A percentile compares a stretch with the other conserved stretches of the same genome.
These are phyloP conservation scores for Verticillium klebahnii DNA, from an alignment of 2,329 filamentous ascomycete genomes.

Conservation along the genomic window DNA sequence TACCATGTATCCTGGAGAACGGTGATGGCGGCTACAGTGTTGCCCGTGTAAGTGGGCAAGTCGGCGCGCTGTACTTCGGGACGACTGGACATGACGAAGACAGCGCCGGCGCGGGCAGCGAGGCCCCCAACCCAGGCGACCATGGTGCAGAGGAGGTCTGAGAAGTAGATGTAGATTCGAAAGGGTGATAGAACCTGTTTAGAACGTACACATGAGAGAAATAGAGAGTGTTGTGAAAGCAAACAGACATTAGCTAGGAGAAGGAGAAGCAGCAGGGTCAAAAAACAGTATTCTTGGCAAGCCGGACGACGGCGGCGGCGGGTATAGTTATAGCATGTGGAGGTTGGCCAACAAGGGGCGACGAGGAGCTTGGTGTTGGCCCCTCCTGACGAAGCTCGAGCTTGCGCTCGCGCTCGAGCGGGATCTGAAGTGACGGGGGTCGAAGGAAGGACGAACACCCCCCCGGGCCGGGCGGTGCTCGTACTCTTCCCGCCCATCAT, in stretches of 20 bases:
- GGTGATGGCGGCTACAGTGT: constrained; percentile 27
- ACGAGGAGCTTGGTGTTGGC: neutral
- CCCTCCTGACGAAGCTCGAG: neutral
- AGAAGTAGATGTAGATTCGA: neutral
- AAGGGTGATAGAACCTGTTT: neutral
- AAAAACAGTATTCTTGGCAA: neutral
- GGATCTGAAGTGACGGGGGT: neutral
- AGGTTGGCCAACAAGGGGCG: neutral
- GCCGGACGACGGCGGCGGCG: neutral
- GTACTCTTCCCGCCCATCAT: neutral
- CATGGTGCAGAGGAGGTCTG: constrained; percentile 3
- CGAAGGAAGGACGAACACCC: neutral
- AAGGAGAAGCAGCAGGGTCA: neutral
- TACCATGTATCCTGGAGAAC: constrained; percentile 57
- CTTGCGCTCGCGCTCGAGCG: neutral
- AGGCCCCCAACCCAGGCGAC: constrained; percentile 11
- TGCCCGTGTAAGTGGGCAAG: constrained; percentile 22
- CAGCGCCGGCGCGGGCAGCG: constrained; percentile 8
- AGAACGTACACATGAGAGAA: neutral
- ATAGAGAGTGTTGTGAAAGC: neutral
- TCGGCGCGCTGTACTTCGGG: constrained; percentile 9
- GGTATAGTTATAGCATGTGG: neutral
- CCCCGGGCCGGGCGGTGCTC: neutral
- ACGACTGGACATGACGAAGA: constrained; percentile 12
- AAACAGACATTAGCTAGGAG: neutral